Conservation (phyloP, 345 rosid species). For the Brassica napus region DNA sequence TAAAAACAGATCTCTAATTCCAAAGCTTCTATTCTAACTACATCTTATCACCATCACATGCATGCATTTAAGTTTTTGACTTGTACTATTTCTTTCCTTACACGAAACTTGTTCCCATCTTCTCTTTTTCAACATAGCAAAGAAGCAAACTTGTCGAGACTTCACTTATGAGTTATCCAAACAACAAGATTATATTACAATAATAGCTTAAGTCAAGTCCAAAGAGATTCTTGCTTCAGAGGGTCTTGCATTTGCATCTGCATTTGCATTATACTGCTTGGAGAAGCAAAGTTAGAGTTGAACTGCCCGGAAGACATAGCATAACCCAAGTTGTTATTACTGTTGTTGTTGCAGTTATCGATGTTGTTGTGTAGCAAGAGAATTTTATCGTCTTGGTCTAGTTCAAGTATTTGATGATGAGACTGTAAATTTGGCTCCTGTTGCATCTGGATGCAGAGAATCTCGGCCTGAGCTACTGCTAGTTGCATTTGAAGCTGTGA, state of each 20-base stretch:
- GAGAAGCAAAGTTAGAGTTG: constrained; percentile 52
- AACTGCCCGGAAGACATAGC: constrained; percentile 44
- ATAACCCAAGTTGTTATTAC: constrained; percentile 37
- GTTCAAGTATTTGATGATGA: constrained; percentile 43
- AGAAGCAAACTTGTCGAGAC: constrained; percentile 31
- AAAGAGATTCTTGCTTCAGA: constrained; percentile 72
- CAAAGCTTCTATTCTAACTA: constrained; percentile 29
- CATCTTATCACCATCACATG: constrained; percentile 40
- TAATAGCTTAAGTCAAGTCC: constrained; percentile 46
- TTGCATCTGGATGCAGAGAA: constrained; percentile 81
- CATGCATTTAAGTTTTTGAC: constrained; percentile 42
- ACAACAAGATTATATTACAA: constrained; percentile 3
- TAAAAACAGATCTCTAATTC: constrained; percentile 24
- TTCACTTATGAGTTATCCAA: constrained; percentile 1
- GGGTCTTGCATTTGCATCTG: constrained; percentile 61
- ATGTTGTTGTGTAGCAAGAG: constrained; percentile 38
- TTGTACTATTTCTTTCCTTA: constrained; percentile 37
- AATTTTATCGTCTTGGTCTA: constrained; percentile 49
- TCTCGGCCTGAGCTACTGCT: constrained; percentile 79
- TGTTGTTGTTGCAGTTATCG: constrained; percentile 20
- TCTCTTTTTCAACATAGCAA: constrained; percentile 26
- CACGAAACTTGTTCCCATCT: constrained; percentile 37
- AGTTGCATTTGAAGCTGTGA: constrained; percentile 82
- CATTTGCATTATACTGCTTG: constrained; percentile 51
- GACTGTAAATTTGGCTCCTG: constrained; percentile 46